phyloP scores from a whole-genome alignment of 306 rosid species.

The Sindora glabra region DNA sequence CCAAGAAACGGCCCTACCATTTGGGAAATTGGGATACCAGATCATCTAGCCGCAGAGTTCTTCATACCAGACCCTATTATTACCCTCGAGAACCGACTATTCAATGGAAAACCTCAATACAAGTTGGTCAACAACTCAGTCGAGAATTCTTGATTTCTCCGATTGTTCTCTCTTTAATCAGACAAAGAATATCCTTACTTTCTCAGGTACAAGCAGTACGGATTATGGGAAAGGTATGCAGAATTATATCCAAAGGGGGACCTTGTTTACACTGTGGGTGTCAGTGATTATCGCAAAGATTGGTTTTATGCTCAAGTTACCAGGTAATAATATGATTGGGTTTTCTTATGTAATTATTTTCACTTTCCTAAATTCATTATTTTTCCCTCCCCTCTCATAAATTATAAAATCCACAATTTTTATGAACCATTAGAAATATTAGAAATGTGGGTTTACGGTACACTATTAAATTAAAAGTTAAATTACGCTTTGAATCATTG shows the following conservation, averaged over 20 bases:
- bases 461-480: no score
- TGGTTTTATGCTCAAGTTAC: constrained; percentile 72
- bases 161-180: neutral
- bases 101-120: constrained; percentile 17
- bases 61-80: constrained; percentile 65
- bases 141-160: neutral
- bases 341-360: no score
- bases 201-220: constrained; percentile 61
- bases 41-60: constrained; percentile 70
- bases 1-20: constrained; percentile 80
- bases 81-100: constrained; percentile 53
- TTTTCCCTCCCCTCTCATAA: no score
- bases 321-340: no score
- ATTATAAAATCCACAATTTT: no score
- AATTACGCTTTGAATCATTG: no score
- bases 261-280: constrained; percentile 42
- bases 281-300: constrained; percentile 14
- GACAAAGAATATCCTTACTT: neutral
- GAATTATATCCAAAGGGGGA: constrained; percentile 42
- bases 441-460: no score
- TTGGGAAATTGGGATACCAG: constrained; percentile 95
- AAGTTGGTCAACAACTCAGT: constrained; percentile 22
- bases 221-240: constrained; percentile 58
- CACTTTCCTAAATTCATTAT: no score
- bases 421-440: no score